Conservation (phyloP, 163 green algal genomes). For the Chlamydomonas reinhardtii region DNA sequence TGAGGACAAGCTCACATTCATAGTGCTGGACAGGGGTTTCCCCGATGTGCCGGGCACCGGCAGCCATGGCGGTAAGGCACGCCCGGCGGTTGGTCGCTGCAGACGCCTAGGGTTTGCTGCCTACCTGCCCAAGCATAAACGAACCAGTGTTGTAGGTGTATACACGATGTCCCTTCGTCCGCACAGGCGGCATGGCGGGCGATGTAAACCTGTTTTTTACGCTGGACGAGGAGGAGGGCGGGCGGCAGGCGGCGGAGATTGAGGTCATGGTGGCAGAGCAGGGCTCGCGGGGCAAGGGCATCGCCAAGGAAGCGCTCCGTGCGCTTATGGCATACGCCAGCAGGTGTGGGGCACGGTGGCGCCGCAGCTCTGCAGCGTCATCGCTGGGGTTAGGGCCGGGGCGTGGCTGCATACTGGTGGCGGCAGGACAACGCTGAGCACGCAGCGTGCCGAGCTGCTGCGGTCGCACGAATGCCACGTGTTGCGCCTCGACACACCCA, state of each 20-base stretch:
- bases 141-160: too few relatives aligned
- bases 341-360: not conserved
- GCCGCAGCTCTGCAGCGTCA: too few relatives aligned
- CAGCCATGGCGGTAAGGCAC: conserved; percentile 51
- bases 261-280: conserved; percentile 83
- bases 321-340: conserved; percentile 86
- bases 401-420: too few relatives aligned
- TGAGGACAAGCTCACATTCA: conserved; percentile 87
- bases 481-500: too few relatives aligned
- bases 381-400: too few relatives aligned
- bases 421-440: too few relatives aligned
- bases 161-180: too few relatives aligned
- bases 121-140: too few relatives aligned
- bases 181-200: conserved; percentile 65
- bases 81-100: too few relatives aligned
- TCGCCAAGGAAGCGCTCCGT: conserved; percentile 77
- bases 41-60: conserved; percentile 59
- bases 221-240: conserved; percentile 69
- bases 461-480: too few relatives aligned
- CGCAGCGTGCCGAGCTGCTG: too few relatives aligned
- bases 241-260: conserved; percentile 73
- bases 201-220: conserved; percentile 91
- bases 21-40: conserved; percentile 73
- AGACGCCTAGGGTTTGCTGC: too few relatives aligned
- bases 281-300: conserved; percentile 68